Evolutionary conservation across 1,284 basidiomycete genomes (phyloP), one percentile per base, ranked within the genome.

Genomic region (Cystobasidiaceae sp.): DNA sequence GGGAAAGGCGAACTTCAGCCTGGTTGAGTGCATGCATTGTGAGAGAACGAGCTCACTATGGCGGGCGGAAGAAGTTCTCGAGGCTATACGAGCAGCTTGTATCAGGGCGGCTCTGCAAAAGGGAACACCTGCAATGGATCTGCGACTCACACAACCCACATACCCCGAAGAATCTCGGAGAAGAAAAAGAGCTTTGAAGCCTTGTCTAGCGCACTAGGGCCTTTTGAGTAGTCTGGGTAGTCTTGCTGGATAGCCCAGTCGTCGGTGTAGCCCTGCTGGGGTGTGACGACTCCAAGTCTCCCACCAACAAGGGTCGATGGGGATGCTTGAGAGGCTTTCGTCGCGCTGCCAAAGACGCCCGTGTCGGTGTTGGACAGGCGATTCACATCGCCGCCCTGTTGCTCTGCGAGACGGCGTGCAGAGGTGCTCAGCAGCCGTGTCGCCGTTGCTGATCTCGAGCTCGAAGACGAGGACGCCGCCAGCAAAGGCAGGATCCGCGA

Each of bases 161-260:
- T 94, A 74, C 94, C 93, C 96, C 94, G 83, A 71, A 94, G 80
- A 73, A 98, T 97, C 80, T 99, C 96, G 67, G 94, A 97, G 78
- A 99, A 93, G 84, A 99, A 97, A 83, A 98, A 97, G 55, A 97
- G 76, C 77, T 94, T 89, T 49, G 89, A 87, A 43, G 94, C 93
- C 80, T 98, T 98, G 82, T 97, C 91, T 57, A 97, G 81, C 34
- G 93, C 90, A 55, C 65, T 67, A 4, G 89, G 90, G 0, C 92
- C 93, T 54, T 80, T 79, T 37, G 80, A 79, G 72, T 79, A 78
- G 67, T 80, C 77, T 28, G 46, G 51, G 32, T 64, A 55, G 32
- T 64, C 61, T 25, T 33, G 61, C 33, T 64, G 61, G 23, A 64
- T 56, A 43, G 51, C 30, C 51, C 52, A 64, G 43, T 64, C 61